Conservation (phyloP, 106 monocot species). For the Phalaenopsis aphrodite region DNA sequence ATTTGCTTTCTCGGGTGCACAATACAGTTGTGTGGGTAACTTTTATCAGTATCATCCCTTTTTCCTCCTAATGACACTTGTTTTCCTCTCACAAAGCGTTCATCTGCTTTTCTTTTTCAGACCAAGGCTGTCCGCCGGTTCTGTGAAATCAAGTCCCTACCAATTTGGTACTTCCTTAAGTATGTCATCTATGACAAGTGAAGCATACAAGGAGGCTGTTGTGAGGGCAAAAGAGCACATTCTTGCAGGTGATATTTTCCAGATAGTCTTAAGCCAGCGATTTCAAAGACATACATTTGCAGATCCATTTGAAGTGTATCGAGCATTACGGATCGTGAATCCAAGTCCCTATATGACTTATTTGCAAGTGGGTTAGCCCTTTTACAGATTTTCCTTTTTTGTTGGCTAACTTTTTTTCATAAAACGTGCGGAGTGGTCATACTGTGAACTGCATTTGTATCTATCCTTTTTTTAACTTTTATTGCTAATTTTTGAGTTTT, state of each 20-base stretch:
- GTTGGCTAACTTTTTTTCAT: not conserved
- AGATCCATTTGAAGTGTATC: slow-evolving; percentile 95
- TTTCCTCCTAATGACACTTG: not conserved
- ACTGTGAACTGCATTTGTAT: not conserved
- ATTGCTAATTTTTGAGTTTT: not conserved
- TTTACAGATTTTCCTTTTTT: not conserved
- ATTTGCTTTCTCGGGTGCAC: slow-evolving; percentile 62
- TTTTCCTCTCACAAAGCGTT: not conserved
- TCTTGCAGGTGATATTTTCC: slow-evolving; percentile 91
- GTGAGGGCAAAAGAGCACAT: slow-evolving; percentile 90
- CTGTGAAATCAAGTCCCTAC: slow-evolving; percentile 49
- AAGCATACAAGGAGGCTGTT: slow-evolving; percentile 78
- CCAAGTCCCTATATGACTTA: slow-evolving; percentile 98
- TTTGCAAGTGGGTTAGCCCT: slow-evolving; percentile 45
- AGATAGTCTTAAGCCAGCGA: slow-evolving; percentile 95
- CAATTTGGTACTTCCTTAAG: slow-evolving; percentile 52
- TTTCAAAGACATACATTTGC: slow-evolving; percentile 90
- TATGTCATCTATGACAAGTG: slow-evolving; percentile 75
- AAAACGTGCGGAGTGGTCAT: not conserved
- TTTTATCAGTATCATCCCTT: not conserved
- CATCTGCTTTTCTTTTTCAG: slow-evolving; percentile 7
- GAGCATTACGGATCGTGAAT: slow-evolving; percentile 89
- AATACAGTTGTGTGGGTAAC: slow-evolving; percentile 60
- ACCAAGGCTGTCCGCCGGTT: slow-evolving; percentile 51
- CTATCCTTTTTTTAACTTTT: not conserved